A percentile compares a stretch with the other conserved stretches of the same genome.
Evolutionary conservation across 1,284 basidiomycete genomes (phyloP).

Genomic region (Microbotryum intermedium): DNA sequence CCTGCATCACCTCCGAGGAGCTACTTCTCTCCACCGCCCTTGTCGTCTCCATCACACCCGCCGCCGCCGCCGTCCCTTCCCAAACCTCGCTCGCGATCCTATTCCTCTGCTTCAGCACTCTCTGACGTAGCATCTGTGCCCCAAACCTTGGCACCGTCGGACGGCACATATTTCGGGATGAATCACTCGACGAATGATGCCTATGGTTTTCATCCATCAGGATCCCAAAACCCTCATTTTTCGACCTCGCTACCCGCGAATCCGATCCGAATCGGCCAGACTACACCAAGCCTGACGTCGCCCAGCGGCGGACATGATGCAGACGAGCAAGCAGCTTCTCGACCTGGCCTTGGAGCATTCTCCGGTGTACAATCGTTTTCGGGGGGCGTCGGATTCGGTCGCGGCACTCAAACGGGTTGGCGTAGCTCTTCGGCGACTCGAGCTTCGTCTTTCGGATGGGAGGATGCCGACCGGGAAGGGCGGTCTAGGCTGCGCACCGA

Average conservation of each 20-base stretch:
- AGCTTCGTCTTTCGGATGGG: slow-evolving; percentile 10
- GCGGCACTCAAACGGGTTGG: slow-evolving; percentile 7
- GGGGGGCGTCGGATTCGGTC: not conserved
- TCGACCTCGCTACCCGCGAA: slow-evolving; percentile 21
- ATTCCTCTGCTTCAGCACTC: not conserved
- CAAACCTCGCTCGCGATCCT: slow-evolving; percentile 1
- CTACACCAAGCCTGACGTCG: not conserved
- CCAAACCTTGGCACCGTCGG: not conserved
- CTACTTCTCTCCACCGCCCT: no score
- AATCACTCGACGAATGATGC: slow-evolving; percentile 7
- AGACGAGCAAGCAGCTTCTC: not conserved
- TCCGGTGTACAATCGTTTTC: not conserved
- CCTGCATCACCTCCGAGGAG: no score
- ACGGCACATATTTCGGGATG: not conserved
- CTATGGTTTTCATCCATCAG: slow-evolving; percentile 20
- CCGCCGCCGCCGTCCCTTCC: no score
- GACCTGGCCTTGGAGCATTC: slow-evolving; percentile 5
- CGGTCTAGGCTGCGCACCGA: slow-evolving; percentile 11
- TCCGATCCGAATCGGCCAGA: slow-evolving; percentile 6
- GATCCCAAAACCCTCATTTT: slow-evolving; percentile 1
- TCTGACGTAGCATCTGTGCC: not conserved
- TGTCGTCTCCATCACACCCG: no score
- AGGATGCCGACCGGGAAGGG: slow-evolving; percentile 20
- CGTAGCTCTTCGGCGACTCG: slow-evolving; percentile 4
- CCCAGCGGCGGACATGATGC: slow-evolving; percentile 1